phyloP scores from a whole-genome alignment of 768 basidiomycete species.

The Tephrocybe sp. region DNA sequence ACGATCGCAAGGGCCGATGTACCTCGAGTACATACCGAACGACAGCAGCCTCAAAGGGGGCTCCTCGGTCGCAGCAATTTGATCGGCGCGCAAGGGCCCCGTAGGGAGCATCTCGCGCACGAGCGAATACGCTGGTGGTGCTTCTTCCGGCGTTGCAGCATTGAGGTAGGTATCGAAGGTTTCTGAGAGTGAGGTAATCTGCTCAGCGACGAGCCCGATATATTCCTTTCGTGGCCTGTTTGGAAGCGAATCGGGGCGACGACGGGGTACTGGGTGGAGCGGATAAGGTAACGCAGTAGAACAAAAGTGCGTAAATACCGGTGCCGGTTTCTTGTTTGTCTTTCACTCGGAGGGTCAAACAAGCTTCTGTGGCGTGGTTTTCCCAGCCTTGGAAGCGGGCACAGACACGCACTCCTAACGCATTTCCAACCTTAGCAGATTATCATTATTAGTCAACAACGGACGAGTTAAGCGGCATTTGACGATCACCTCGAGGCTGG shows the following conservation, averaged over 20 bases:
- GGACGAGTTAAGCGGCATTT: background rate
- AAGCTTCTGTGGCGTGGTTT: slow-evolving; percentile 25
- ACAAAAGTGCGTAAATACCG: no score
- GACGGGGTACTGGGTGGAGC: background rate
- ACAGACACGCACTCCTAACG: slow-evolving; percentile 30
- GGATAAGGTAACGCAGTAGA: background rate
- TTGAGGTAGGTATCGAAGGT: slow-evolving; percentile 21
- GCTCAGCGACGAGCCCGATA: slow-evolving; percentile 7
- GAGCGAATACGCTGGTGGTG: slow-evolving; percentile 22
- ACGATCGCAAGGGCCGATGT: no score
- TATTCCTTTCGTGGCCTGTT: slow-evolving; percentile 12
- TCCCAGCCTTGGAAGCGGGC: slow-evolving; percentile 31
- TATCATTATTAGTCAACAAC: background rate
- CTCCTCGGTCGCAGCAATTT: slow-evolving; percentile 18
- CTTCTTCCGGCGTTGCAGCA: slow-evolving; percentile 17
- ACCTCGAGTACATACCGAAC: slow-evolving; percentile 21
- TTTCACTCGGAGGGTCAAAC: slow-evolving; percentile 26
- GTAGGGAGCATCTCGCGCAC: slow-evolving; percentile 24
- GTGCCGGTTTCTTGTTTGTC: slow-evolving; percentile 4
- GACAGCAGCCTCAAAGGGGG: slow-evolving; percentile 27
- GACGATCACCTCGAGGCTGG: slow-evolving; percentile 7
- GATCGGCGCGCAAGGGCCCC: slow-evolving; percentile 24
- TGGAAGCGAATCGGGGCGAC: background rate
- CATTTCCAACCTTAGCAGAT: slow-evolving; percentile 30
- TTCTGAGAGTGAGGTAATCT: slow-evolving; percentile 18